Evolutionary conservation across 495 filamentous ascomycete genomes (phyloP), one percentile per base, ranked within the genome.

Genomic region (Massariosphaeria phaeospora): DNA sequence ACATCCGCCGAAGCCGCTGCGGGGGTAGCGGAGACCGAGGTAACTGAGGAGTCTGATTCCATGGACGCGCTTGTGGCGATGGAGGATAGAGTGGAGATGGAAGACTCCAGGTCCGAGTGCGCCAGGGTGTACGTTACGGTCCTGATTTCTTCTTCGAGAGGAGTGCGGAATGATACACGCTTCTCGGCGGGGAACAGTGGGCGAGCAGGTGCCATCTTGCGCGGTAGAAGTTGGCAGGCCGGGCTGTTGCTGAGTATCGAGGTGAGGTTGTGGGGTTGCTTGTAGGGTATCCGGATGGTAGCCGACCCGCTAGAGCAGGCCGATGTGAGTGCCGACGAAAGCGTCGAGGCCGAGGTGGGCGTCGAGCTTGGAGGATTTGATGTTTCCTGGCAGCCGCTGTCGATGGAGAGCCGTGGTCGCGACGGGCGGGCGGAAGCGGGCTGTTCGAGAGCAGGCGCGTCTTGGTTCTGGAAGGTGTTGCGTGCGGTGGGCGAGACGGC

Each of bases 381-480:
- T 1, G 50, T 11, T 9, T 8, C 27, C 6, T 46, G 6, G 10
- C 48, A 33, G 31, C 58, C 46, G 40, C 49, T 57, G 56, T 71
- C 71, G 52, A 76, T 70, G 38, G 72, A 56, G n/a, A 66, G 73
- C 51, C 44, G 48, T 13, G 55, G 60, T 25, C 52, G 55, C 10
- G 55, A 49, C 23, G 60, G 60, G 24, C 50, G 49, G 42, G 79
- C 75, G 42, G 84, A 80, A 18, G 38, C 51, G 13, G 78, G 72
- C n/a, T 78, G 72, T 25, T 85, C 82, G 66, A 89, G 89, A 50
- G 82, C 80, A n/a, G n/a, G n/a, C n/a, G n/a, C n/a, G n/a, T n/a
- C n/a, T n/a, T n/a, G n/a, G 67, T 94, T 93, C 27, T 80, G 82
- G 59, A 89, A 84, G 30, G 88, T 94, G 66, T 91, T 94, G 67